Evolutionary conservation across 1,139 yeast genomes (phyloP), one percentile per base, ranked within the genome.

Genomic region (Hyphopichia pseudoburtonii): DNA sequence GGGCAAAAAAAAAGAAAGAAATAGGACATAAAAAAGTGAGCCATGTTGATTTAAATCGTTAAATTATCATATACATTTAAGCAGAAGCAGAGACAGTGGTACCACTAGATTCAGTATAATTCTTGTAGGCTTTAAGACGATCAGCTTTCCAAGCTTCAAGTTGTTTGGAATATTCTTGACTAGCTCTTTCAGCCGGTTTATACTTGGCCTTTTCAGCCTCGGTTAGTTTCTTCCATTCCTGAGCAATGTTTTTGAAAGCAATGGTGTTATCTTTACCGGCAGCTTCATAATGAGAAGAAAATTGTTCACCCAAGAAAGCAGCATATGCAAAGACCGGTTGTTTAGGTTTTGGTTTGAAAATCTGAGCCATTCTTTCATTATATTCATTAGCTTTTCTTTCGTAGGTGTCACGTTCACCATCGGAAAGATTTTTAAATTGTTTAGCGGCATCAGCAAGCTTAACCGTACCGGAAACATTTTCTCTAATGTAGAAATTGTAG

Each of bases 291-390:
- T 60, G 56, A n/a, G 9, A 55, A 18, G 31, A 6, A 12, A 17
- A 18, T 28, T 15, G 17, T 30, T 62, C 56, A 41, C 61, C 53
- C 28, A 68, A 53, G 39, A 47, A 70, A 22, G 50, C 46, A 23
- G 70, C 64, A 48, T 59, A 69, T 5, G 59, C 57, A 30, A 43
- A 43, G 4, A 59, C 51, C 3, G 72, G 69, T 10, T 53, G 48
- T 40, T 58, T 60, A 33, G 74, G 76, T 43, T 60, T 63, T 5
- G 71, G 67, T 3, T 57, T 51, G 47, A 49, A 67, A 10, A 53
- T 43, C 32, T 55, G 40, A 33, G 46, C 42, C 35, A 50, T 51
- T 36, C 57, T 57, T 6, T 51, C 60, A 44, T 69, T 66, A 45
- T 47, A 48, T 24, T 48, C 56, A 15, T 55, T 57, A 15, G 68